Evolutionary conservation across 768 basidiomycete genomes (phyloP).

Genomic region (Leccinum arenicola): DNA sequence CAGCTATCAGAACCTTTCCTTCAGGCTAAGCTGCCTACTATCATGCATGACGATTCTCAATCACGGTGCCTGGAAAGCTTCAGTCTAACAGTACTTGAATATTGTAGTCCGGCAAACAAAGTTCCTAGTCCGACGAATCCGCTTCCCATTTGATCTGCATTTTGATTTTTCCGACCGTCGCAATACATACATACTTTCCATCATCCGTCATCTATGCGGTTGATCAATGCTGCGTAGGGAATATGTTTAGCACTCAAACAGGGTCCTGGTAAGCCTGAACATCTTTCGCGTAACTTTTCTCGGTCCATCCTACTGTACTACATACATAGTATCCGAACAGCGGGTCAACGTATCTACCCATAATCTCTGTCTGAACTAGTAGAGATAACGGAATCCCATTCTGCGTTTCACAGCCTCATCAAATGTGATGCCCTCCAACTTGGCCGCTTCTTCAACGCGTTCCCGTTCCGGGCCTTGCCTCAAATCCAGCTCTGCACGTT

Average conservation of each 20-base stretch:
- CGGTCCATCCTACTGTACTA: not conserved
- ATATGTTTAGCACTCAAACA: not conserved
- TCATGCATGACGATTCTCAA: too few species aligned
- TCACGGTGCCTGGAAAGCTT: too few species aligned
- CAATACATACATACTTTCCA: not conserved
- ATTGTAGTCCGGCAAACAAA: not conserved
- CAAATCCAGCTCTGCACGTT: not conserved
- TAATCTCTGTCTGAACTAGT: not conserved
- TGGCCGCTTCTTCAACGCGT: not conserved
- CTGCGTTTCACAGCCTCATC: not conserved
- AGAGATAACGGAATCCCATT: not conserved
- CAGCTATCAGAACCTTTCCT: not conserved
- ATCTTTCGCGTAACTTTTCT: not conserved
- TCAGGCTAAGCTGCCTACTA: not conserved
- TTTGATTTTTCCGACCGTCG: not conserved
- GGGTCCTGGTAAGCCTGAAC: too few species aligned
- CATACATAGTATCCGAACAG: not conserved
- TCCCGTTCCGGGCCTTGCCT: not conserved
- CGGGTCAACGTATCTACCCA: not conserved
- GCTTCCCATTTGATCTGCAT: too few species aligned
- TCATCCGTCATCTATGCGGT: not conserved
- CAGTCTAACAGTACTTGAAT: too few species aligned
- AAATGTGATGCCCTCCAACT: not conserved
- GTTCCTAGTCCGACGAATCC: not conserved
- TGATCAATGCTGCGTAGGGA: too few species aligned